Evolutionary conservation across 2,329 filamentous ascomycete species (phyloP).

Genomic region (Botrytis byssoidea): DNA sequence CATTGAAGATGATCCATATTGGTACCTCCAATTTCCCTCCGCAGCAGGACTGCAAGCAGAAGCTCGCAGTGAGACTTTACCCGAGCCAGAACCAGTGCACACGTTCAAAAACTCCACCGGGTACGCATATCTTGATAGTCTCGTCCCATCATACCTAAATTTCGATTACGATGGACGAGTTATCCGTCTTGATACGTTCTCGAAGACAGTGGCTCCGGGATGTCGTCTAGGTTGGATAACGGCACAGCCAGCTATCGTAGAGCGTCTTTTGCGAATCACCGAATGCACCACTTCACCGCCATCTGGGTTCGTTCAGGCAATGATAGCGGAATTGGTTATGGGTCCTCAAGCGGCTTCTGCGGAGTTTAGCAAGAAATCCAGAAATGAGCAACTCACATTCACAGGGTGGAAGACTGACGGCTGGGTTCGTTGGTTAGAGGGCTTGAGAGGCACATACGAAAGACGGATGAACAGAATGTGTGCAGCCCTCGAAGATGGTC

Average conservation of each 20-base stretch:
- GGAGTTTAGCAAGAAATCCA: constrained; percentile 44
- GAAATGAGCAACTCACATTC: constrained; percentile 39
- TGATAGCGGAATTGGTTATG: constrained; percentile 75
- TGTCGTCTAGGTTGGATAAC: constrained; percentile 91
- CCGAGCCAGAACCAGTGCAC: constrained; percentile 28
- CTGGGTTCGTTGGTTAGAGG: constrained; percentile 89
- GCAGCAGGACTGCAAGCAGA: constrained; percentile 47
- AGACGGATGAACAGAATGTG: constrained; percentile 81
- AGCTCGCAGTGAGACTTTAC: constrained; percentile 40
- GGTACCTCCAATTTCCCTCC: constrained; percentile 87
- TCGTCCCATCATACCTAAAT: constrained; percentile 78
- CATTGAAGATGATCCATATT: constrained; percentile 92
- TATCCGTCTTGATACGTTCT: constrained; percentile 87
- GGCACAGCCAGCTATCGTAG: constrained; percentile 73
- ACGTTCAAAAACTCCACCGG: constrained; percentile 53
- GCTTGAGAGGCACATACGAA: constrained; percentile 80
- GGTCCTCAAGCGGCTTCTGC: constrained; percentile 60
- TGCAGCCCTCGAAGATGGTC: constrained; percentile 65
- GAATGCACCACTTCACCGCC: constrained; percentile 81
- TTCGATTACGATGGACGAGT: constrained; percentile 85
- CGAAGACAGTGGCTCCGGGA: constrained; percentile 87
- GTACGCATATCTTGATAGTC: constrained; percentile 76
- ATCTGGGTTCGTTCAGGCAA: constrained; percentile 83
- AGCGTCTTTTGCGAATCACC: constrained; percentile 69
- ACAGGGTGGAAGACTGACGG: constrained; percentile 76